phyloP scores from a whole-genome alignment of 192 early-diverging fungal species.

The Mortierella hygrophila region DNA sequence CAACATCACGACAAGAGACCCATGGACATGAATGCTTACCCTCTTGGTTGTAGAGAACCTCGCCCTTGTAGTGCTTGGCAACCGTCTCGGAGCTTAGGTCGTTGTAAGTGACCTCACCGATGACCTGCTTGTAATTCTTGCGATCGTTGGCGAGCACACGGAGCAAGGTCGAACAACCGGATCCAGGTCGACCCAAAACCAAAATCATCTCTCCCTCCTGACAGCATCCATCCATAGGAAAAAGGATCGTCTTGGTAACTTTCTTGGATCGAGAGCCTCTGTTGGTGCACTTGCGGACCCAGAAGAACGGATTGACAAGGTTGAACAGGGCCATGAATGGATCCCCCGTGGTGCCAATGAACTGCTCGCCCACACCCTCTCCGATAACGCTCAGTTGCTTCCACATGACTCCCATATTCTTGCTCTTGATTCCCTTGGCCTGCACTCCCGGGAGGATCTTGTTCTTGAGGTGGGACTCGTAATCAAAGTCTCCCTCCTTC shows the following conservation, averaged over 20 bases:
- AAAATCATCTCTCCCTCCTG: slow-evolving; percentile 80
- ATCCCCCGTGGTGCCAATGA: slow-evolving; percentile 35
- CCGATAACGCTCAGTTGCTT: slow-evolving; percentile 55
- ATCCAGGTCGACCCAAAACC: slow-evolving; percentile 76
- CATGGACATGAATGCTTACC: not conserved
- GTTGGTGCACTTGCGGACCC: slow-evolving; percentile 39
- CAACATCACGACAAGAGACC: not conserved
- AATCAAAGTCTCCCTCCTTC: slow-evolving; percentile 34
- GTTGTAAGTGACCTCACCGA: slow-evolving; percentile 71
- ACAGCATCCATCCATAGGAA: slow-evolving; percentile 70
- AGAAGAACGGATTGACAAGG: slow-evolving; percentile 45
- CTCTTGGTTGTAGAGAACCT: slow-evolving; percentile 82
- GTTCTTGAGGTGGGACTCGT: slow-evolving; percentile 56
- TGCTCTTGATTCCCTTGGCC: slow-evolving; percentile 57
- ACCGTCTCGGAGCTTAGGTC: slow-evolving; percentile 69
- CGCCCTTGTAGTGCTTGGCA: slow-evolving; percentile 69
- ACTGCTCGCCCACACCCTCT: slow-evolving; percentile 34
- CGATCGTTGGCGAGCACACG: slow-evolving; percentile 73
- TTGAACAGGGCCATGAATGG: slow-evolving; percentile 37
- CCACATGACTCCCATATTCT: slow-evolving; percentile 61
- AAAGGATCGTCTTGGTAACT: slow-evolving; percentile 61
- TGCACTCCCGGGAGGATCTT: slow-evolving; percentile 26
- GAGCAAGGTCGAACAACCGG: slow-evolving; percentile 77
- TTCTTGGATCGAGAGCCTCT: not conserved
- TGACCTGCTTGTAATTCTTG: slow-evolving; percentile 64